Evolutionary conservation across 2,329 filamentous ascomycete genomes (phyloP), one percentile per base, ranked within the genome.

Genomic region (Fusarium austroafricanum): DNA sequence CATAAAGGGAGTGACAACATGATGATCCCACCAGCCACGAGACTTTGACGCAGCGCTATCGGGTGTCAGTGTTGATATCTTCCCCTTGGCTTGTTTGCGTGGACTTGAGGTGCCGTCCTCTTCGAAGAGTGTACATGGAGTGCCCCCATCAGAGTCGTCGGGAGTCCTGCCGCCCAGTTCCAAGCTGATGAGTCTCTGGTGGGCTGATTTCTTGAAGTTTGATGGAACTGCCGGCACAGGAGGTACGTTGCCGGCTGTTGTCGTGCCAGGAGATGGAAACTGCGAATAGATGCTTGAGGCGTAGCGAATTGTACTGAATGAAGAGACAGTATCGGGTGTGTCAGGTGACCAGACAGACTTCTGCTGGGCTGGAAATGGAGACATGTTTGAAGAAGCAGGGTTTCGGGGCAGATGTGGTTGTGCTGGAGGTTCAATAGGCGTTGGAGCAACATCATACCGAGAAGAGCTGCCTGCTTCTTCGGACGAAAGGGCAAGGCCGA

Each of bases 1-100:
- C 17, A 79, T 71, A 72, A 93, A 93, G 1, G 91, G 91, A 2
- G 91, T 92, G 10, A 86, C 89, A 55, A 94, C 87, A 68, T 92
- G 84, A 72, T 92, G 84, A 71, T 92, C 92, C 91, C 91, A 94
- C 91, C 91, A 94, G 20, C 91, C 91, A 61, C 84, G 83, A 26
- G 89, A 90, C 55, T 83, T 84, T 12, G 86, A 84, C 40, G 82
- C 84, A 28, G 86, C 87, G 39, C 85, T 87, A 46, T 83, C 77
- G 43, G 83, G 77, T 40, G 80, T 78, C 67, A 80, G 47, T 45
- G 76, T 74, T 10, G 76, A 72, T 10, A 75, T 77, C 51, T 80
- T 82, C 15, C 77, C 73, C 55, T 78, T 81, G 38, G 75, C 68
- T 8, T 80, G 80, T 59, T 79, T 79, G 29, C 80, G 58, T 73